These are phyloP conservation scores for Graphilbum fragrans DNA, from an alignment of 2,329 filamentous ascomycete species.

Conservation along the genomic window DNA sequence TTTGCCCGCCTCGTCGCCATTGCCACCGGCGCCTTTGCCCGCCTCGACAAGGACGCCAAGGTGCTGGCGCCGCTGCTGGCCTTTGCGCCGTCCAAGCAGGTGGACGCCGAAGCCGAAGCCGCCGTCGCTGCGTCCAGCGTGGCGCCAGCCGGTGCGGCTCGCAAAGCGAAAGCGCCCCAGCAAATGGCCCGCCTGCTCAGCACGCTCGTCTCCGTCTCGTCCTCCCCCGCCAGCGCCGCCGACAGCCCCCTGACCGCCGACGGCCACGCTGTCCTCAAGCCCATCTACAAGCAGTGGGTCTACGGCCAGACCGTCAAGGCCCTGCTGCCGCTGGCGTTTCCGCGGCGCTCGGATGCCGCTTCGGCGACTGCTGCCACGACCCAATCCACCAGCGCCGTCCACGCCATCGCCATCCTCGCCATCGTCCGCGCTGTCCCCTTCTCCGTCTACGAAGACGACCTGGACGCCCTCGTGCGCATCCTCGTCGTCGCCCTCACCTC, in stretches of 20 bases:
- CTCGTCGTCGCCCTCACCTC: conserved; percentile 34
- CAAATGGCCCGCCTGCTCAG: conserved; percentile 29
- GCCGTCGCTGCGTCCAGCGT: background rate
- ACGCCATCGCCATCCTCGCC: conserved; percentile 34
- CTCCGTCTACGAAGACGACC: conserved; percentile 38
- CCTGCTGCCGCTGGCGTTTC: conserved; percentile 30
- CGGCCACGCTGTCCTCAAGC: conserved; percentile 29
- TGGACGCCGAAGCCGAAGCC: conserved; percentile 12
- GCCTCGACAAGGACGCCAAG: conserved; percentile 23
- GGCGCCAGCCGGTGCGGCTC: no score
- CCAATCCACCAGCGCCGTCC: conserved; percentile 20
- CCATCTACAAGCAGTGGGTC: conserved; percentile 31
- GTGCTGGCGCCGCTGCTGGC: conserved; percentile 13
- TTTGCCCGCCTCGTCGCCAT: conserved; percentile 15
- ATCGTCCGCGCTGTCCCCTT: conserved; percentile 37
- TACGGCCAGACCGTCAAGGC: conserved; percentile 34
- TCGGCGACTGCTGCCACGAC: background rate
- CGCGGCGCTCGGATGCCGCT: conserved; percentile 10
- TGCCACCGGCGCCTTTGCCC: conserved; percentile 17
- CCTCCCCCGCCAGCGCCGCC: conserved; percentile 7
- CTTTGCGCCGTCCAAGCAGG: conserved; percentile 13
- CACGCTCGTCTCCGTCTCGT: conserved; percentile 22
- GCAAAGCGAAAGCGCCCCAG: conserved; percentile 21
- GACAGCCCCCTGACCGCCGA: conserved; percentile 25
- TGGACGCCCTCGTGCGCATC: conserved; percentile 32